A percentile compares a stretch with the other conserved stretches of the same genome.
These are phyloP conservation scores for Leishmania gerbilli DNA, from an alignment of 208 protist species.

Conservation along the genomic window DNA sequence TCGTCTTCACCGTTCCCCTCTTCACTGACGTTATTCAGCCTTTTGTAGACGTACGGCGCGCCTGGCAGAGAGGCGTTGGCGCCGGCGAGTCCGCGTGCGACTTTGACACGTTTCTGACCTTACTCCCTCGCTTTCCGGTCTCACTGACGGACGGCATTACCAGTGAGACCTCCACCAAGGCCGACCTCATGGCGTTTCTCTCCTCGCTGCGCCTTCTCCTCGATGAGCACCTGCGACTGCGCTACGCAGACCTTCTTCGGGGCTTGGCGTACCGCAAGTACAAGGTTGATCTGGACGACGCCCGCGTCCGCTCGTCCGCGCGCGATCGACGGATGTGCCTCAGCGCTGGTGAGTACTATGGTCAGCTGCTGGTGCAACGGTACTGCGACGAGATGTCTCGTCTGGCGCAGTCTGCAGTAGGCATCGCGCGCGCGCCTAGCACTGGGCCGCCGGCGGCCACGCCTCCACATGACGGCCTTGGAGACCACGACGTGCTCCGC, in stretches of 20 bases:
- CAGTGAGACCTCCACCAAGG: constrained; percentile 17
- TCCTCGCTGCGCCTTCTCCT: constrained; percentile 41
- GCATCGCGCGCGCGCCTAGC: background rate
- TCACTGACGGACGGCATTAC: constrained; percentile 25
- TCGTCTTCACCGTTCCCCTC: constrained; percentile 23
- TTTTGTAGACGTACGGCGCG: constrained; percentile 29
- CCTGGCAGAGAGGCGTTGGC: constrained; percentile 32
- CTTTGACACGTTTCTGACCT: constrained; percentile 10
- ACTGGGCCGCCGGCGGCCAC: background rate
- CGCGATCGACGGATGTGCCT: constrained; percentile 5
- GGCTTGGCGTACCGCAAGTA: constrained; percentile 33
- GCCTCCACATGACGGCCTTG: background rate
- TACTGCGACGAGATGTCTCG: constrained; percentile 26
- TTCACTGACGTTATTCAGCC: constrained; percentile 28
- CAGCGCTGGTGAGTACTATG: constrained; percentile 22
- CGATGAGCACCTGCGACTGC: constrained; percentile 31
- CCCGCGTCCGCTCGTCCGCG: background rate
- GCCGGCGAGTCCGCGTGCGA: constrained; percentile 9
- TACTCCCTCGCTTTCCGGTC: constrained; percentile 16
- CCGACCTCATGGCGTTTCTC: constrained; percentile 33
- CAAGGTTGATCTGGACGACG: constrained; percentile 8
- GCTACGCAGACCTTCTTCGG: constrained; percentile 40
- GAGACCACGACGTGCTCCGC: constrained; percentile 7
- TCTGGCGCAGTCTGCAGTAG: constrained; percentile 11
- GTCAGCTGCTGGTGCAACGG: constrained; percentile 16